These are phyloP conservation scores for Schwanniomyces yamadae DNA, from an alignment of 805 yeast genomes.

Conservation along the genomic window DNA sequence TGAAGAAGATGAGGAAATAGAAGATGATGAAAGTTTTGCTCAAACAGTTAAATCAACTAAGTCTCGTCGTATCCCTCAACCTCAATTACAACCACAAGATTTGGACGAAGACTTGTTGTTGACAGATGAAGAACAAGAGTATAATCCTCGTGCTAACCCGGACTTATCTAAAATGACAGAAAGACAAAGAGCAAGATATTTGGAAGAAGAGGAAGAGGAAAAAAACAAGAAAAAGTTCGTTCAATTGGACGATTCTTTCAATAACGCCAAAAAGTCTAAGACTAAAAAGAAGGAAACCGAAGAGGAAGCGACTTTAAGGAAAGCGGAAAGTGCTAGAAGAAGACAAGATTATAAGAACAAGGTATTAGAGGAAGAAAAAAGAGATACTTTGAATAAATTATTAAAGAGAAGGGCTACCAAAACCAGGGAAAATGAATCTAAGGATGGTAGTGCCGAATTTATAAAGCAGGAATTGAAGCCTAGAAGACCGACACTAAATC, in stretches of 20 bases:
- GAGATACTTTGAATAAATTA: conserved; percentile 84
- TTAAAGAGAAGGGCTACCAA: conserved; percentile 81
- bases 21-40: conserved; percentile 23
- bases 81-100: conserved; percentile 26
- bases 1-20: conserved; percentile 35
- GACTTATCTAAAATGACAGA: conserved; percentile 55
- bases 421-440: conserved; percentile 44
- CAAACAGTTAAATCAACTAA: conserved; percentile 6
- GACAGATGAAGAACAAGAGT: conserved; percentile 45
- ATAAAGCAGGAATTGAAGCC: conserved; percentile 24
- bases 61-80: conserved; percentile 10
- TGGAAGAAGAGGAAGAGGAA: conserved; percentile 16
- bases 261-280: conserved; percentile 34
- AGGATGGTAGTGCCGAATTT: conserved; percentile 24
- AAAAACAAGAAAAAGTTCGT: conserved; percentile 19
- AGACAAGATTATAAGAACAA: conserved; percentile 81
- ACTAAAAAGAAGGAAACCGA: conserved; percentile 66
- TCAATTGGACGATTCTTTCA: conserved; percentile 26
- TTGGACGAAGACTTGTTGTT: conserved; percentile 35
- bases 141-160: conserved; percentile 38
- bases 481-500: conserved; percentile 44
- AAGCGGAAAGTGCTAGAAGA: conserved; percentile 86
- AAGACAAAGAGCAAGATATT: conserved; percentile 49
- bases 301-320: conserved; percentile 76
- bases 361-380: conserved; percentile 86